Conservation (phyloP, 1,139 yeast species). For the Blastobotrys malaysiensis region DNA sequence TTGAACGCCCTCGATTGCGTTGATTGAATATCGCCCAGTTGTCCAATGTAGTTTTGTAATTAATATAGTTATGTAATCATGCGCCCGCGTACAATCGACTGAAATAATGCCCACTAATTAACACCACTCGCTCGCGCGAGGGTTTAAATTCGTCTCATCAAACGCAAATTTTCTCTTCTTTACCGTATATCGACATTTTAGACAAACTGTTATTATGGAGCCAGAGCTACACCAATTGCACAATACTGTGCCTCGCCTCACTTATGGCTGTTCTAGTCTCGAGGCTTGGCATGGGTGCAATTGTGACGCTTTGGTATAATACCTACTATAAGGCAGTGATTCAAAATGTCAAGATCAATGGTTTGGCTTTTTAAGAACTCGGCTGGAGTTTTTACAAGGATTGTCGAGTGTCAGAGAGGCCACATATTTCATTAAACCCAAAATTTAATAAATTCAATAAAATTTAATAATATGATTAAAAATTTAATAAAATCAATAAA, state of each 20-base stretch:
- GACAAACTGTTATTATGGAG: constrained; percentile 20
- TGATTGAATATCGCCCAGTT: no score
- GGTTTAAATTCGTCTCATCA: neutral
- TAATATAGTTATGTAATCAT: no score
- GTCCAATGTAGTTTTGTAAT: no score
- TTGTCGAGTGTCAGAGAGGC: constrained; percentile 56
- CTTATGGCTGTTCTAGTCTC: neutral
- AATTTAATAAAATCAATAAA: no score
- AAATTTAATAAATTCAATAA: no score
- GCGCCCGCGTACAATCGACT: no score
- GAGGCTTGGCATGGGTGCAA: neutral
- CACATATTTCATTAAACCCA: constrained; percentile 31
- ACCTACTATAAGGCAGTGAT: constrained; percentile 30
- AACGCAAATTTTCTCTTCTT: constrained; percentile 7
- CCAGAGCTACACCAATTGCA: neutral
- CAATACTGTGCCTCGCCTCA: neutral
- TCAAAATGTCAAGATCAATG: constrained; percentile 42
- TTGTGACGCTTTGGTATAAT: constrained; percentile 1
- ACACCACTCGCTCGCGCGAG: neutral
- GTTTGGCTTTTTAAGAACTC: constrained; percentile 49
- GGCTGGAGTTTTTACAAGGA: constrained; percentile 43
- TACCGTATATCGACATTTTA: constrained; percentile 13
- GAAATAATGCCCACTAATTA: neutral
- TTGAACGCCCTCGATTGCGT: no score
- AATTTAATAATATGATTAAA: no score